These are phyloP conservation scores for Populus alba DNA, from an alignment of 345 rosid genomes.

Conservation along the genomic window DNA sequence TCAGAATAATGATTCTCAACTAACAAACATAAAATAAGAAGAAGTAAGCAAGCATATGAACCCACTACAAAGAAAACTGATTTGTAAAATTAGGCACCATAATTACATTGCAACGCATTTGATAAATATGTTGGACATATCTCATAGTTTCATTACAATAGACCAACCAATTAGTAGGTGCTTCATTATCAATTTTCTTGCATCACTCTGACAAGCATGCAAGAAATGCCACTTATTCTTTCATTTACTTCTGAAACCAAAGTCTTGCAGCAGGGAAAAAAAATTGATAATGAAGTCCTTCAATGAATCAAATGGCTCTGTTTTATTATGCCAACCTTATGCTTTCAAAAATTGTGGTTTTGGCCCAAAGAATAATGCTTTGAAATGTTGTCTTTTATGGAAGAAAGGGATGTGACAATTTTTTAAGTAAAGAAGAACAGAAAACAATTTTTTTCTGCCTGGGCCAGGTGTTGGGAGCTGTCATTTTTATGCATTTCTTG, in stretches of 20 bases:
- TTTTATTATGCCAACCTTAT: not conserved
- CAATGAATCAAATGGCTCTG: not conserved
- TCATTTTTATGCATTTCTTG: not conserved
- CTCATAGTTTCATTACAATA: not conserved
- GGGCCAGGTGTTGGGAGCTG: not conserved
- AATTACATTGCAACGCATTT: not conserved
- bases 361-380: not conserved
- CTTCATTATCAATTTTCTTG: not conserved
- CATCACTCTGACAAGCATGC: not conserved
- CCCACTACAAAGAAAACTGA: not conserved
- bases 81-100: not conserved
- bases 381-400: not conserved
- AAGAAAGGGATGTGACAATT: not conserved
- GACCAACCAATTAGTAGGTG: not conserved
- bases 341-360: not conserved
- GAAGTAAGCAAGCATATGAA: not conserved
- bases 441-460: not conserved
- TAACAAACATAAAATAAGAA: not conserved
- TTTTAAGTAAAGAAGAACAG: not conserved
- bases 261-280: not conserved
- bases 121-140: not conserved
- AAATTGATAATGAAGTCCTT: not conserved
- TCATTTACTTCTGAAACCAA: not conserved
- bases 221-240: not conserved
- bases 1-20: constrained; percentile 9